A percentile compares a stretch with the other conserved stretches of the same genome.
Evolutionary conservation across 441 rosid genomes (phyloP).

Genomic region (Adansonia gregorii): DNA sequence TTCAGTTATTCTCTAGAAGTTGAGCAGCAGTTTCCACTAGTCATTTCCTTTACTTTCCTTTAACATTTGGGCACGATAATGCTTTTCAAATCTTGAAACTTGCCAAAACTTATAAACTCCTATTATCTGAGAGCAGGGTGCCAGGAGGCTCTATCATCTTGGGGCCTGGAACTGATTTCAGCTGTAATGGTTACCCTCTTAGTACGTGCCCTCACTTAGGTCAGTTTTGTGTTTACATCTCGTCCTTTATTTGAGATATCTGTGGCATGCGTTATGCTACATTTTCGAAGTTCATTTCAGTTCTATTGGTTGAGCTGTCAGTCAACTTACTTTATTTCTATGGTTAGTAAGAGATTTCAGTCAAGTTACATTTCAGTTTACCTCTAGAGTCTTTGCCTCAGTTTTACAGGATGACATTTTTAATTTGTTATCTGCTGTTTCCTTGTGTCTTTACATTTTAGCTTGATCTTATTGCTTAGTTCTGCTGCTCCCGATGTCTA

Average conservation of each 20-base stretch:
- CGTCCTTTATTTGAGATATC: slow-evolving; percentile 48
- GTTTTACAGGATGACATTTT: slow-evolving; percentile 15
- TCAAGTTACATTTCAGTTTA: slow-evolving; percentile 28
- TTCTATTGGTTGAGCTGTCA: slow-evolving; percentile 38
- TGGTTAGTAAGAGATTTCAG: slow-evolving; percentile 28
- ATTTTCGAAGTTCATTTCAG: slow-evolving; percentile 44
- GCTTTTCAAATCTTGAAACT: slow-evolving; percentile 44
- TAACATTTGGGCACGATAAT: slow-evolving; percentile 52
- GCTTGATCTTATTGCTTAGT: slow-evolving; percentile 15
- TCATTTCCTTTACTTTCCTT: slow-evolving; percentile 51
- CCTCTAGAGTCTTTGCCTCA: slow-evolving; percentile 1
- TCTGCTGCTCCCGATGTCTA: neutral
- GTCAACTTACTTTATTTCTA: slow-evolving; percentile 37
- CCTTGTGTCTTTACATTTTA: slow-evolving; percentile 16
- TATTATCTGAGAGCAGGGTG: slow-evolving; percentile 93
- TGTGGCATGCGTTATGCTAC: slow-evolving; percentile 54
- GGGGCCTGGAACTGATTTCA: slow-evolving; percentile 95
- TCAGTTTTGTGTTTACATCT: slow-evolving; percentile 80
- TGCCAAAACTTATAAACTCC: slow-evolving; percentile 68
- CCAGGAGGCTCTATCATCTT: slow-evolving; percentile 88
- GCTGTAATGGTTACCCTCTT: slow-evolving; percentile 88
- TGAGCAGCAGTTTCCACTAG: slow-evolving; percentile 53
- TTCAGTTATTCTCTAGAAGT: slow-evolving; percentile 52
- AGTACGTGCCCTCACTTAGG: slow-evolving; percentile 81
- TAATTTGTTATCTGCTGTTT: slow-evolving; percentile 10